phyloP scores from a whole-genome alignment of 768 basidiomycete genomes.

The Clathrus columnatus region DNA sequence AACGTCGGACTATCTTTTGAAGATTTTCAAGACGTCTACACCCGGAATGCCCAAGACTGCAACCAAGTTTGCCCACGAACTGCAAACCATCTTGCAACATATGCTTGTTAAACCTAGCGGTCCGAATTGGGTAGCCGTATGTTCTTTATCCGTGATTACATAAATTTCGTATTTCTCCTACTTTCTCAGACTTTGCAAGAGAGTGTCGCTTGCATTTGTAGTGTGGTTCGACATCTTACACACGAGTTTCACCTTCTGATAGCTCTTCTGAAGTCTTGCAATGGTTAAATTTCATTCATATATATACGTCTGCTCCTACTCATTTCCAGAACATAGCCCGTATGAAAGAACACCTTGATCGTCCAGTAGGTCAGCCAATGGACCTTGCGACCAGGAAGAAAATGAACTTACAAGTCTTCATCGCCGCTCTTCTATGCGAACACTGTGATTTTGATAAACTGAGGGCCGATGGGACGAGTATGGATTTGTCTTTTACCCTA shows the following conservation, averaged over 20 bases:
- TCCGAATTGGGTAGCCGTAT: slow-evolving; percentile 55
- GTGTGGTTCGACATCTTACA: slow-evolving; percentile 75
- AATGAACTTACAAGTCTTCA: slow-evolving; percentile 68
- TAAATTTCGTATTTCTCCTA: not conserved
- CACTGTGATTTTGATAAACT: slow-evolving; percentile 82
- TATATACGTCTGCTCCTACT: not conserved
- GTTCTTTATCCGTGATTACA: slow-evolving; percentile 17
- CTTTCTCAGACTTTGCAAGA: slow-evolving; percentile 70
- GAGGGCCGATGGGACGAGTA: slow-evolving; percentile 52
- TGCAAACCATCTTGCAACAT: slow-evolving; percentile 73
- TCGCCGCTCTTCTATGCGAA: slow-evolving; percentile 79
- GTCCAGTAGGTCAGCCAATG: slow-evolving; percentile 33
- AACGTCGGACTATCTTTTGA: slow-evolving; percentile 79
- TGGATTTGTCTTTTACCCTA: slow-evolving; percentile 18
- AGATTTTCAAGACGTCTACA: slow-evolving; percentile 78
- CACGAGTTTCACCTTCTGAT: slow-evolving; percentile 76
- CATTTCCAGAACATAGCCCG: slow-evolving; percentile 36
- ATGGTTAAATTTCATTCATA: slow-evolving; percentile 39
- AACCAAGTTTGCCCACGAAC: slow-evolving; percentile 76
- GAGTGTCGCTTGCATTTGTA: slow-evolving; percentile 86
- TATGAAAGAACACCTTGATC: slow-evolving; percentile 47
- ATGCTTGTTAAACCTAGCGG: slow-evolving; percentile 86
- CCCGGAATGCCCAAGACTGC: slow-evolving; percentile 88
- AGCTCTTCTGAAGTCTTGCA: slow-evolving; percentile 77
- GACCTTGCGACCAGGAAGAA: slow-evolving; percentile 19